Base-by-base conservation (phyloP, 129 eudicot genomes). In the Lonicera japonica region DNA sequence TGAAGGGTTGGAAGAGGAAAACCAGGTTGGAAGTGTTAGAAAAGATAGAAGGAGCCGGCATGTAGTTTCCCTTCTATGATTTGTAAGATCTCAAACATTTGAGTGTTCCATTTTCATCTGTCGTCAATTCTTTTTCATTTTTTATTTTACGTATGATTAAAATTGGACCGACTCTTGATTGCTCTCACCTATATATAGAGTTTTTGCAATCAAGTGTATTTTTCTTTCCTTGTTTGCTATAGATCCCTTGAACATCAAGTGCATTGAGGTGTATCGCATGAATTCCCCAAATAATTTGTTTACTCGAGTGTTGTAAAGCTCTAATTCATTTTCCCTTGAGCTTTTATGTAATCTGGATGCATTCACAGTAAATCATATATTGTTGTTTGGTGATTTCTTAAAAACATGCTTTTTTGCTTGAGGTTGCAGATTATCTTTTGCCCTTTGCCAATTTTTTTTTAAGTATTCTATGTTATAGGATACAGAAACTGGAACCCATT, bases 1-100 rank as follows among this genome's bases (percentile, higher is more conserved):
- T 92, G 96, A 92, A 88, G 74, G 85, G 98, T 25, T 92, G 96
- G 98, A 92, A 85, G 72, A 87, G 95, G 65, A 91, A 87, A 85
- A 87, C 88, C 62, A 84, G 84, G 78, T 63, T 79, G 75, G 98
- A 92, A 68, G 78, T 84, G 62, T 56, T 92, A 56, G 98, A 92
- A 60, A 92, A 92, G 73, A 78, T 87, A 52, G 98, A 82, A 71
- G 67, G 70, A 74, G 66, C 64, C 34, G 61, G 68, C 47, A 21
- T 58, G 22, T 80, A 80, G 73, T 61, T 46, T 65, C 50, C 29
- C 67, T 46, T 65, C 56, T 22, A 47, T 62, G 25, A 5, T 65
- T 16, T 61, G 51, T 47, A 54, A 61, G 63, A 47, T 73, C 36
- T 38, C 34, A 0, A 14, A 11, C 36, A 58, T 18, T 11, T 48